Evolutionary conservation across 345 rosid genomes (phyloP).

Genomic region (Salix koriyanagi): DNA sequence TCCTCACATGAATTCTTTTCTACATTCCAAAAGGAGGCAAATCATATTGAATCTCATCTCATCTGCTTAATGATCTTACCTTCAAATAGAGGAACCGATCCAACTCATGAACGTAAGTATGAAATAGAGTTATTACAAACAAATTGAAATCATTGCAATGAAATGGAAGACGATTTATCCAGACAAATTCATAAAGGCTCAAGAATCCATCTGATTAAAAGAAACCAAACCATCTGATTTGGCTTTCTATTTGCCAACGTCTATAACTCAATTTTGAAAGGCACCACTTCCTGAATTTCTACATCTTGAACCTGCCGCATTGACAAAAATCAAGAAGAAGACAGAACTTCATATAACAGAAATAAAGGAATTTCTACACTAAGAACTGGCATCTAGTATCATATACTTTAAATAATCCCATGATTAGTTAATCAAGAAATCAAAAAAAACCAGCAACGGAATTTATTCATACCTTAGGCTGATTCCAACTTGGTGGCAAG

Average conservation of each 20-base stretch:
- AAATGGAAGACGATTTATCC: neutral
- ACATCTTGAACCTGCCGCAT: constrained; percentile 26
- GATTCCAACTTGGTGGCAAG: constrained; percentile 60
- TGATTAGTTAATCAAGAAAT: neutral
- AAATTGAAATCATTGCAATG: neutral
- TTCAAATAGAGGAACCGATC: no score
- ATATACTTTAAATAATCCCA: neutral
- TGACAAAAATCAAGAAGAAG: neutral
- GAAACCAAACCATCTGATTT: neutral
- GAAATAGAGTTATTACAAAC: no score
- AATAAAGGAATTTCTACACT: no score
- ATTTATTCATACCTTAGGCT: constrained; percentile 34
- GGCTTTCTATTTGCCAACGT: neutral
- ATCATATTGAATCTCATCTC: neutral
- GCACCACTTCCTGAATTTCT: constrained; percentile 27
- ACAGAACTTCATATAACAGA: neutral
- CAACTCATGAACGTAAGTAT: neutral
- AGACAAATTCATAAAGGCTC: constrained; percentile 19
- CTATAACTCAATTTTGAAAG: constrained; percentile 24
- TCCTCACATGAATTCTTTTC: neutral
- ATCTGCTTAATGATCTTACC: neutral
- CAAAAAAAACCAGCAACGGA: no score
- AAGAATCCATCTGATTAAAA: neutral
- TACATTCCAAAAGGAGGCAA: neutral
- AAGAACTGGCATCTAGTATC: no score